phyloP scores from a whole-genome alignment of 2,329 filamentous ascomycete genomes.

The Ophiostoma ips region DNA sequence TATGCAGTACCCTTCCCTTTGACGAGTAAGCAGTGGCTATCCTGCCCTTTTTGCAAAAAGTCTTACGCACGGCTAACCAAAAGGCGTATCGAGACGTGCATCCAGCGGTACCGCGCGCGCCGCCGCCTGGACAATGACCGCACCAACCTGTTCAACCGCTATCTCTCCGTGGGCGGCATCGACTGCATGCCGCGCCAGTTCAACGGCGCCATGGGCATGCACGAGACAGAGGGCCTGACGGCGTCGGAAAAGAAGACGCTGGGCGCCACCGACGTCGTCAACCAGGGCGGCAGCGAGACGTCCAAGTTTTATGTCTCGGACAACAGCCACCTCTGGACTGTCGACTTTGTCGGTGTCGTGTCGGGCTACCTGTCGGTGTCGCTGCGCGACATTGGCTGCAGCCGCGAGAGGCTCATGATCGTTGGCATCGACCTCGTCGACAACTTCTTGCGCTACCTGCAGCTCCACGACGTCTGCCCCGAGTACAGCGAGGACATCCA shows the following conservation, averaged over 20 bases:
- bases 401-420: slow-evolving; percentile 35
- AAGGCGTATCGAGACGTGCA: slow-evolving; percentile 71
- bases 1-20: slow-evolving; percentile 7
- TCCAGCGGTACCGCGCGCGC: slow-evolving; percentile 65
- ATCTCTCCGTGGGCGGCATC: slow-evolving; percentile 72
- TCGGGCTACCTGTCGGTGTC: slow-evolving; percentile 61
- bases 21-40: slow-evolving; percentile 7
- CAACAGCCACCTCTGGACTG: slow-evolving; percentile 45
- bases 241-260: slow-evolving; percentile 50
- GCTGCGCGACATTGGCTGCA: slow-evolving; percentile 42
- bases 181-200: slow-evolving; percentile 45
- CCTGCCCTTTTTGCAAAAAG: not conserved
- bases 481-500: slow-evolving; percentile 60
- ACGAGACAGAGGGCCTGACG: slow-evolving; percentile 40
- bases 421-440: slow-evolving; percentile 53
- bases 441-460: slow-evolving; percentile 81
- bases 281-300: slow-evolving; percentile 26
- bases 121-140: slow-evolving; percentile 57
- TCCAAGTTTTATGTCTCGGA: slow-evolving; percentile 35
- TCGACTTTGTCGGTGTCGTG: slow-evolving; percentile 69
- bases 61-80: not conserved
- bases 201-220: slow-evolving; percentile 37
- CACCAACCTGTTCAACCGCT: slow-evolving; percentile 57
- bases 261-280: slow-evolving; percentile 47
- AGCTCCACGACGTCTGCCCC: slow-evolving; percentile 72